phyloP scores from a whole-genome alignment of 805 yeast genomes.

The Starmera caribaea region DNA sequence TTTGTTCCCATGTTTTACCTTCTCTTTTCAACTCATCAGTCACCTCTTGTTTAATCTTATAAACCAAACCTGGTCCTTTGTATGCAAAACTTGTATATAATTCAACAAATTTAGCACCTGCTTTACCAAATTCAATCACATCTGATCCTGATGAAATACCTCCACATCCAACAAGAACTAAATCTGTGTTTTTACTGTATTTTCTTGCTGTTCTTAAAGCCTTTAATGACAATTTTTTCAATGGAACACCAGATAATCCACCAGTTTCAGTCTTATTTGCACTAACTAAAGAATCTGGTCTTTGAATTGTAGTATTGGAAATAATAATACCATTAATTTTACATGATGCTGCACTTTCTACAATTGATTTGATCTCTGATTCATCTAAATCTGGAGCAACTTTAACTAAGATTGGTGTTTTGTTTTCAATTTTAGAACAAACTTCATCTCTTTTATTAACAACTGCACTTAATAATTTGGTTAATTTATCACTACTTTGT shows the following conservation, averaged over 20 bases:
- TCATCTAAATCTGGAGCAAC: conserved; percentile 90
- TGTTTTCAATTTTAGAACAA: conserved; percentile 23
- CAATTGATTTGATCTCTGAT: conserved; percentile 73
- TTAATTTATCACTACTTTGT: conserved; percentile 68
- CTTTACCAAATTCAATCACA: conserved; percentile 83
- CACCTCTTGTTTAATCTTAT: conserved; percentile 50
- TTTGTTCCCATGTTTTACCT: conserved; percentile 78
- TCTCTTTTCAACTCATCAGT: conserved; percentile 52
- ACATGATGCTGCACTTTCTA: conserved; percentile 65
- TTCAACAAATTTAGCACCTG: conserved; percentile 89
- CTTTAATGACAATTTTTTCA: conserved; percentile 67
- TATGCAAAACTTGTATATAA: conserved; percentile 86
- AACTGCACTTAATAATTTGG: conserved; percentile 56
- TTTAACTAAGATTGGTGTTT: conserved; percentile 81
- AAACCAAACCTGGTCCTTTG: conserved; percentile 80
- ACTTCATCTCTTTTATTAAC: conserved; percentile 57
- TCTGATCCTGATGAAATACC: conserved; percentile 85
- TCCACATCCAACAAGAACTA: conserved; percentile 88
- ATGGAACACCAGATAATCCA: conserved; percentile 88
- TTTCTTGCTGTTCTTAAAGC: conserved; percentile 67
- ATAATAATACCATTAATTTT: conserved; percentile 86
- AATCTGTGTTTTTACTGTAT: conserved; percentile 60
- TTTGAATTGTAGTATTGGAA: conserved; percentile 83
- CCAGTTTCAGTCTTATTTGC: conserved; percentile 50
- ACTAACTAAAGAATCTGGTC: conserved; percentile 59